A percentile compares a stretch with the other conserved stretches of the same genome.
Evolutionary conservation across 169 alveolate species (phyloP).

Genomic region (Perkinsus marinus): DNA sequence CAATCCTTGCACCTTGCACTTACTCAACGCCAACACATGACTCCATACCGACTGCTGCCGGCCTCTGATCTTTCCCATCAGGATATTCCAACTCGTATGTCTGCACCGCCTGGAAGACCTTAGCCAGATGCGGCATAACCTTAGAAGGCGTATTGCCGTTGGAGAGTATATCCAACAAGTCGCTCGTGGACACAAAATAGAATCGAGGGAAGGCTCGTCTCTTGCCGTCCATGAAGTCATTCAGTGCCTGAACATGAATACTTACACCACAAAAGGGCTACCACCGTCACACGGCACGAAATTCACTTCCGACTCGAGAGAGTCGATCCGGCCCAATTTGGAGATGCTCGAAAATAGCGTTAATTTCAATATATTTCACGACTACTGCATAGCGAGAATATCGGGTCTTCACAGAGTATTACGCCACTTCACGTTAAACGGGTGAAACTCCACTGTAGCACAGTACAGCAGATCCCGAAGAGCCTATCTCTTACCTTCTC

Average conservation of each 20-base stretch:
- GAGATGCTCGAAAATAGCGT: too few species aligned
- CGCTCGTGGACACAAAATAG: conserved; percentile 86
- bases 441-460: too few species aligned
- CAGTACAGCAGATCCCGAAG: too few species aligned
- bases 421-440: too few species aligned
- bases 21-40: conserved; percentile 76
- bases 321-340: too few species aligned
- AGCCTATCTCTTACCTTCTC: conserved; percentile 44
- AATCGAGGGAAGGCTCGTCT: conserved; percentile 91
- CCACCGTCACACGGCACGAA: too few species aligned
- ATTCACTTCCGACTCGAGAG: too few species aligned
- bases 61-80: conserved; percentile 25
- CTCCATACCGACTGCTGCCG: conserved; percentile 63
- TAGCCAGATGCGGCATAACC: conserved; percentile 85
- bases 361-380: too few species aligned
- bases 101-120: conserved; percentile 81
- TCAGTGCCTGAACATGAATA: conserved; percentile 77
- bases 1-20: not conserved
- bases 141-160: conserved; percentile 85
- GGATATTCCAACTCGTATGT: conserved; percentile 59
- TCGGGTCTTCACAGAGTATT: too few species aligned
- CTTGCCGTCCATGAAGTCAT: conserved; percentile 87
- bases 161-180: conserved; percentile 80
- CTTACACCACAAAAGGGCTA: too few species aligned
- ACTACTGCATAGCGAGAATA: too few species aligned